A percentile compares a stretch with the other conserved stretches of the same genome.
Evolutionary conservation across 2,329 filamentous ascomycete genomes (phyloP).

Genomic region (Pyrenophora seminiperda): DNA sequence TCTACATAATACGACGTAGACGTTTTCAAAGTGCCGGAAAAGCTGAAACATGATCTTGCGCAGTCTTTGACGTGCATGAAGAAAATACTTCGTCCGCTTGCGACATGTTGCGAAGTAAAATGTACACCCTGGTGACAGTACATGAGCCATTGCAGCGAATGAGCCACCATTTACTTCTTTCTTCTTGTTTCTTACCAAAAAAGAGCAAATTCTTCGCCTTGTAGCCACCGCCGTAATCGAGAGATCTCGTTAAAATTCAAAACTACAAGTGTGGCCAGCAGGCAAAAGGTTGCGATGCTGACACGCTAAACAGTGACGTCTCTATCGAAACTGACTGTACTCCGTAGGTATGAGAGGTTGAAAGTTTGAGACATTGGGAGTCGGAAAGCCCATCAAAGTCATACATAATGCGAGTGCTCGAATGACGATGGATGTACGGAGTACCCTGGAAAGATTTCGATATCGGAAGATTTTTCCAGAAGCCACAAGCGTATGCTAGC

Average conservation of each 20-base stretch:
- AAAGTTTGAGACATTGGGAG: conserved; percentile 11
- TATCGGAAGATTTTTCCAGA: no score
- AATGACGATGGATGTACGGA: no score
- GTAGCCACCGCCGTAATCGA: background rate
- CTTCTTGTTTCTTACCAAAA: no score
- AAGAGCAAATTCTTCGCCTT: background rate
- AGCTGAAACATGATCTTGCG: conserved; percentile 6
- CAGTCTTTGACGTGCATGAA: conserved; percentile 5
- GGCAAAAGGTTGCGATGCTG: no score
- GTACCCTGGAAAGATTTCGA: no score
- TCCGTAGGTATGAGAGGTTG: background rate
- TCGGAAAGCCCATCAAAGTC: conserved; percentile 6
- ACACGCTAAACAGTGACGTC: background rate
- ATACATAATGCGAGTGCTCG: background rate
- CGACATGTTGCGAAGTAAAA: background rate
- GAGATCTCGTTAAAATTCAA: no score
- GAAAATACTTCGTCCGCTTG: conserved; percentile 1
- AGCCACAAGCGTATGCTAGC: no score
- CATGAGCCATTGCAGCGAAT: no score
- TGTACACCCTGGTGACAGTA: no score
- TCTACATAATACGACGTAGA: background rate
- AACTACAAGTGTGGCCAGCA: no score
- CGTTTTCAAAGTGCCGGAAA: background rate
- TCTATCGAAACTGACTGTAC: background rate
- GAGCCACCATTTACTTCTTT: no score